Base-by-base conservation (phyloP, 352 stramenopile genomes). In the Poterioochromonas sp. region DNA sequence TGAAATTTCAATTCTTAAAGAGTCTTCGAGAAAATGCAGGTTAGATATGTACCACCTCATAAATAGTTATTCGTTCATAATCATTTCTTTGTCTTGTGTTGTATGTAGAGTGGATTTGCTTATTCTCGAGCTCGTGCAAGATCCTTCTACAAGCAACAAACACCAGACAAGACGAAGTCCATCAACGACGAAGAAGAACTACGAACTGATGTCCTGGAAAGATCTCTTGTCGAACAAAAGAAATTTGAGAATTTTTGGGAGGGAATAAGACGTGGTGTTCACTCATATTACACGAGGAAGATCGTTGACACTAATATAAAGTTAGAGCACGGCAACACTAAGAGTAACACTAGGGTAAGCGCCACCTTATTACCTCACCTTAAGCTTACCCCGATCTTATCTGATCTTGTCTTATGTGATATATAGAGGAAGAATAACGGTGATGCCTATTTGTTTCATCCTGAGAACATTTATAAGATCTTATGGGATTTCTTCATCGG, bases 221-320 rank as follows among this genome's bases (percentile, higher is more conserved):
- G 26, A 26, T 26, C 15, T 58, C 15, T 26, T 58, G 47, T 26
- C 15, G 47, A 58, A 15, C 47, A 58, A 58, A 58, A 26, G 47
- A 58, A 58, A 68, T 68, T 68, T 68, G 5, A 68, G 34, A 40
- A 68, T 39, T 68, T 68, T 35, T 68, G 58, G 58, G 26, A 39
- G 26, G 58, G 58, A 32, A 68, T 68, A 15, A 5, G 34, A 37
- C 26, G 11, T 40, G 58, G 58, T 39, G 26, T 68, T 40, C 5
- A 68, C 8, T 40, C 58, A 58, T 58, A 58, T 26, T 15, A 58
- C 15, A 15, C 15, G 47, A 58, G 26, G 47, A 15, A 58, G 15
- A 58, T 26, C 15, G 15, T 26, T 26, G 47, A 58, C 15, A 58
- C 15, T 15, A 58, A 58, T 15, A 11, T 18, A 39, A 18, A 37